A percentile compares a stretch with the other conserved stretches of the same genome.
phyloP scores from a whole-genome alignment of 306 rosid species.

The Benincasa hispida region DNA sequence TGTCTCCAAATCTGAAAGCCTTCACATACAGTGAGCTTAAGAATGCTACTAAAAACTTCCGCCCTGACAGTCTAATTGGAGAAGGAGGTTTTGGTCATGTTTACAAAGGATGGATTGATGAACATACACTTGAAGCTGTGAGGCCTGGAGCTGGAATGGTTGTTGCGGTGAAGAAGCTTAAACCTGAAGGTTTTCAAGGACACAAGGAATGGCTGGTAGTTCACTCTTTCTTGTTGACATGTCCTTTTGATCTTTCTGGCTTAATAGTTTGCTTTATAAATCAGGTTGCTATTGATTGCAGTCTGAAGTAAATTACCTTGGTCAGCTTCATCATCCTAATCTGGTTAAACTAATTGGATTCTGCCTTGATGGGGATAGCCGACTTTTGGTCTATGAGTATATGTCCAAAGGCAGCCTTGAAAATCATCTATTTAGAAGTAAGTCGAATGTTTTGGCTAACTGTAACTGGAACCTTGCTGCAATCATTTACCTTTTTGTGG shows the following conservation, averaged over 20 bases:
- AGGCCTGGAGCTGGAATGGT: conserved; percentile 17
- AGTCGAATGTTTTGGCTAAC: not conserved
- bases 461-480: not conserved
- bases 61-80: conserved; percentile 19
- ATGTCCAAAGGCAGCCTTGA: conserved; percentile 32
- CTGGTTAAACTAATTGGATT: conserved; percentile 24
- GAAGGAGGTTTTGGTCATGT: conserved; percentile 26
- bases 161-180: conserved; percentile 23
- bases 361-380: conserved; percentile 20
- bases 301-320: conserved; percentile 26
- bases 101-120: conserved; percentile 28
- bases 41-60: conserved; percentile 21
- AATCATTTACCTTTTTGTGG: not conserved
- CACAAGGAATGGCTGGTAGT: conserved; percentile 29
- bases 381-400: conserved; percentile 27
- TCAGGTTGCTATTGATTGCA: conserved; percentile 12
- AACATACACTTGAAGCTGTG: conserved; percentile 13
- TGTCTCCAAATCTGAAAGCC: conserved; percentile 13
- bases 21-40: conserved; percentile 15
- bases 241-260: not conserved
- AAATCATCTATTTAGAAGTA: conserved; percentile 26
- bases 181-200: conserved; percentile 21
- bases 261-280: not conserved
- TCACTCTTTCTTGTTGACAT: not conserved
- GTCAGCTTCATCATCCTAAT: conserved; percentile 28